Evolutionary conservation across 257 asterid genomes (phyloP).

Genomic region (Solanum stenotomum): DNA sequence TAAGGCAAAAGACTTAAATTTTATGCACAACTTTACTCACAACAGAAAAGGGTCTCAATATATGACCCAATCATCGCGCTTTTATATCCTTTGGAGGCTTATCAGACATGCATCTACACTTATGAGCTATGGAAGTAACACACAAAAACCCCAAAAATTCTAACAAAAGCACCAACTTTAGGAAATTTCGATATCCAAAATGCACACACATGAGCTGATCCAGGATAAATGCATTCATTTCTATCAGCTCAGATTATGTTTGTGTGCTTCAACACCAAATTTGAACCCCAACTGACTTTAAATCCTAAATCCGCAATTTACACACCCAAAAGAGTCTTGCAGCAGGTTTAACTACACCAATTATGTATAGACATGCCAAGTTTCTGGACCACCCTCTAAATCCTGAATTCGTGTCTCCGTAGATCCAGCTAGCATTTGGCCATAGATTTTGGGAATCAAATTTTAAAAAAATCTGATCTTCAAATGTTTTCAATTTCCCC

Average conservation of each 20-base stretch:
- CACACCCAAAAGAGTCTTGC: neutral
- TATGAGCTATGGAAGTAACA: neutral
- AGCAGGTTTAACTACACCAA: neutral
- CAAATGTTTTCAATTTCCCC: neutral
- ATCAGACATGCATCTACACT: neutral
- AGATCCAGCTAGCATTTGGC: neutral
- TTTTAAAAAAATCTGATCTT: neutral
- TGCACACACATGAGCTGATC: neutral
- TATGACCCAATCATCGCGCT: neutral
- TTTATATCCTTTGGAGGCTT: neutral
- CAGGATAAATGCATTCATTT: neutral
- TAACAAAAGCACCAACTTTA: neutral
- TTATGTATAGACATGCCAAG: neutral
- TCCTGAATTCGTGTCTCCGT: neutral
- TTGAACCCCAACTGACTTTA: neutral
- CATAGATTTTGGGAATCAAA: neutral
- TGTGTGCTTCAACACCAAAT: neutral
- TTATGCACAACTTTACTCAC: neutral
- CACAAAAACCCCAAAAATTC: neutral
- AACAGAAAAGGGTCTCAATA: neutral
- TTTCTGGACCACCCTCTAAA: neutral
- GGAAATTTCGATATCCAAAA: neutral
- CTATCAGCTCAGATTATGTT: neutral
- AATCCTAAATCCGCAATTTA: neutral
- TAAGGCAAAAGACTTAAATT: neutral